These are phyloP conservation scores for Fusarium metavorans DNA, from an alignment of 2,329 filamentous ascomycete genomes.

Conservation along the genomic window DNA sequence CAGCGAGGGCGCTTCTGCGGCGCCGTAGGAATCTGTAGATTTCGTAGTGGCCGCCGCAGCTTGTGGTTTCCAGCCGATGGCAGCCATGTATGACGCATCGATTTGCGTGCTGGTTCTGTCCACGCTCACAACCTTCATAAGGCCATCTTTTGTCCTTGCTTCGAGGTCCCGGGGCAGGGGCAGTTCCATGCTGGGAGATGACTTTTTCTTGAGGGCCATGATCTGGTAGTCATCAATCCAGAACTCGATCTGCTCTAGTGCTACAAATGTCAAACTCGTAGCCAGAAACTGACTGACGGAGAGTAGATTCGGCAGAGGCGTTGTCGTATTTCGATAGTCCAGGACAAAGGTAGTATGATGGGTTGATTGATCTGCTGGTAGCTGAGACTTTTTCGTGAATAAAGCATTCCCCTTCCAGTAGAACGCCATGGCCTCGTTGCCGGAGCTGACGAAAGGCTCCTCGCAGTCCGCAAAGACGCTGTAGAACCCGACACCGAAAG, in stretches of 20 bases:
- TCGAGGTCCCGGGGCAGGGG: slow-evolving; percentile 83
- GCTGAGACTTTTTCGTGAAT: slow-evolving; percentile 86
- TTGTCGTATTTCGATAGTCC: slow-evolving; percentile 90
- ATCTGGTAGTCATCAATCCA: slow-evolving; percentile 91
- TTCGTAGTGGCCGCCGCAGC: slow-evolving; percentile 55
- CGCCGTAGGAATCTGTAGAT: slow-evolving; percentile 62
- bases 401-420: slow-evolving; percentile 99
- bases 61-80: slow-evolving; percentile 83
- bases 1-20: slow-evolving; percentile 69
- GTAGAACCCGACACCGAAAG: slow-evolving; percentile 98
- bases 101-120: slow-evolving; percentile 91
- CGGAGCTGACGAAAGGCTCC: slow-evolving; percentile 95
- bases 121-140: slow-evolving; percentile 88
- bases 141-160: slow-evolving; percentile 83
- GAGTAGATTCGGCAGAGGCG: slow-evolving; percentile 86
- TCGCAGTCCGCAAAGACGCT: slow-evolving; percentile 98
- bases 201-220: slow-evolving; percentile 84
- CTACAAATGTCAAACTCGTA: slow-evolving; percentile 95
- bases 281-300: slow-evolving; percentile 92
- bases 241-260: slow-evolving; percentile 86
- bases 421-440: slow-evolving; percentile 94
- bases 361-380: slow-evolving; percentile 75
- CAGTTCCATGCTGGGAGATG: slow-evolving; percentile 80
- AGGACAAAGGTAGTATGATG: slow-evolving; percentile 91
- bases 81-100: slow-evolving; percentile 88